Conservation (phyloP, 1,284 basidiomycete species). For the Pseudozyma thailandica region DNA sequence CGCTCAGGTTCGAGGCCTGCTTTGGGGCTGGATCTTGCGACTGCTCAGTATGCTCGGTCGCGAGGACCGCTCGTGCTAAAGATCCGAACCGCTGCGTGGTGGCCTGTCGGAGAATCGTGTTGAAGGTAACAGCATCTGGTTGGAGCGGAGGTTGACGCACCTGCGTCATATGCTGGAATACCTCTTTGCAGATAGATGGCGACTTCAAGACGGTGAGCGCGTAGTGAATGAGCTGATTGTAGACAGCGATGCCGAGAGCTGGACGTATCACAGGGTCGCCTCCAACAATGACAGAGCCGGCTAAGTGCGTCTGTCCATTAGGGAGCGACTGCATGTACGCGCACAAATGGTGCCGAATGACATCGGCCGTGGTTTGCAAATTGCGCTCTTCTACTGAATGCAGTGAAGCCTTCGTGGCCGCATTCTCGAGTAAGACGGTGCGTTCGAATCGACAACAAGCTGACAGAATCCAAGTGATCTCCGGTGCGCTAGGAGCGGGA, state of each 20-base stretch:
- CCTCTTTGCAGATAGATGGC: conserved; percentile 32
- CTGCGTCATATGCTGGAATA: conserved; percentile 45
- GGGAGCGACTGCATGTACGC: conserved; percentile 37
- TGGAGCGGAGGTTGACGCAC: conserved; percentile 29
- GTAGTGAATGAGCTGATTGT: conserved; percentile 51
- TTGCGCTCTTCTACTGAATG: conserved; percentile 9
- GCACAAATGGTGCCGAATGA: conserved; percentile 29
- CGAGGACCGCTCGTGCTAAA: conserved; percentile 33
- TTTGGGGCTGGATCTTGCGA: neutral
- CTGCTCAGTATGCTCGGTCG: conserved; percentile 13
- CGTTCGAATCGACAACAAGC: conserved; percentile 43
- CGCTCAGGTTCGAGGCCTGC: neutral
- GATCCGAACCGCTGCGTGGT: conserved; percentile 33
- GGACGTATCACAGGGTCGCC: conserved; percentile 22
- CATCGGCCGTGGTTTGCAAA: conserved; percentile 15
- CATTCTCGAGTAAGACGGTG: conserved; percentile 11
- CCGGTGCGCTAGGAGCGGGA: conserved; percentile 12
- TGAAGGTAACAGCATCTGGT: conserved; percentile 47
- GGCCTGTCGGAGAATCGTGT: conserved; percentile 48
- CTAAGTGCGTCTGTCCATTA: conserved; percentile 21
- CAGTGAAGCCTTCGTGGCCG: neutral
- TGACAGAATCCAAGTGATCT: conserved; percentile 41
- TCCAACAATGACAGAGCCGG: conserved; percentile 6
- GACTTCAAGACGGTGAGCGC: conserved; percentile 27
- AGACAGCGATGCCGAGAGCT: conserved; percentile 20